Evolutionary conservation across 2,329 filamentous ascomycete genomes (phyloP).

Genomic region (Teratosphaeria gauchensis): DNA sequence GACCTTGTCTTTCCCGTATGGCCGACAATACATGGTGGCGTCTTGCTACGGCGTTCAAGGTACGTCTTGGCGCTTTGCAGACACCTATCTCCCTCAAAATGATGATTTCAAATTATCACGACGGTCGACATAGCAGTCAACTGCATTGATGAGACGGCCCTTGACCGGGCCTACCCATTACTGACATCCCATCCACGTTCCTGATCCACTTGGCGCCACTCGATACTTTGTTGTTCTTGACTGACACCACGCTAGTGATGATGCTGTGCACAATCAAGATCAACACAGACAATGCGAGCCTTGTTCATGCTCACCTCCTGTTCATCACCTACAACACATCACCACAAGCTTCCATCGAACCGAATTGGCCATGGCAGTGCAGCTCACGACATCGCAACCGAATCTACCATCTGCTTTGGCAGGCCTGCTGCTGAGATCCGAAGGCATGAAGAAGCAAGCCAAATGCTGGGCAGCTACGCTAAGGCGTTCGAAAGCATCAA

Average conservation of each 20-base stretch:
- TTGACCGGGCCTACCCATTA: slow-evolving; percentile 24
- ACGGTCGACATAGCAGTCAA: slow-evolving; percentile 32
- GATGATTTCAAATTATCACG: slow-evolving; percentile 31
- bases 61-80: background rate
- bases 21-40: background rate
- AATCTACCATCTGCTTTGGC: background rate
- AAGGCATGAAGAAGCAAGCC: background rate
- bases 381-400: background rate
- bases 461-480: background rate
- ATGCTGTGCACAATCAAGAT: too few species aligned
- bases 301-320: background rate
- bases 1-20: background rate
- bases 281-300: too few species aligned
- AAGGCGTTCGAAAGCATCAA: background rate
- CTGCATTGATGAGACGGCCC: slow-evolving; percentile 31
- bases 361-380: background rate
- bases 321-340: background rate
- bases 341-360: background rate
- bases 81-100: slow-evolving; percentile 10
- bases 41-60: background rate
- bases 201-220: slow-evolving; percentile 1
- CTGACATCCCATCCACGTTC: background rate
- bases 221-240: background rate
- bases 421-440: background rate
- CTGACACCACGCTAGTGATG: background rate